Conservation (phyloP, 148 eudicot species). For the Amaranthus hypochondriacus region DNA sequence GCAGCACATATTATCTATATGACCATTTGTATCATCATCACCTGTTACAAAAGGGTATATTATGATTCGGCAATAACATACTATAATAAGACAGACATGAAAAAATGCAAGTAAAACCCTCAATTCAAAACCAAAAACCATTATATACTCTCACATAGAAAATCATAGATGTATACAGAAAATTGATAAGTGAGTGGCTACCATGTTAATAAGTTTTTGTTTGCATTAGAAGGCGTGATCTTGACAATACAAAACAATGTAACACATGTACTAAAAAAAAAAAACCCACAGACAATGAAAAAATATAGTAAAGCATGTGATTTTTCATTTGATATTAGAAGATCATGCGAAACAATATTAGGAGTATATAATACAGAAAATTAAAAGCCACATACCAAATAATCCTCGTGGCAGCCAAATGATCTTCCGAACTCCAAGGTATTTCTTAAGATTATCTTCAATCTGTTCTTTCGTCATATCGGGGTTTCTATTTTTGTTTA, state of each 20-base stretch:
- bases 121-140: neutral
- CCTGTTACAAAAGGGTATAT: conserved; percentile 29
- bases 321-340: neutral
- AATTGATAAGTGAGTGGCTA: too few species aligned
- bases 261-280: neutral
- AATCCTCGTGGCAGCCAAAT: conserved; percentile 94
- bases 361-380: neutral
- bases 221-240: neutral
- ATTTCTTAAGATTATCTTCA: conserved; percentile 79
- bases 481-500: conserved; percentile 90
- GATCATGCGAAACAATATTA: neutral
- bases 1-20: conserved; percentile 90
- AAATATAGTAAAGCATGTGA: neutral
- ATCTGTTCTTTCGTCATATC: conserved; percentile 69
- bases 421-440: conserved; percentile 79
- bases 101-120: neutral
- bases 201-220: neutral
- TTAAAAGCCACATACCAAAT: conserved; percentile 41
- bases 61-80: conserved; percentile 1
- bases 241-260: neutral
- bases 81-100: neutral
- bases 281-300: neutral
- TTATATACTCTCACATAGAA: neutral
- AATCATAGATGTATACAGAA: neutral
- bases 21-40: conserved; percentile 97